phyloP scores from a whole-genome alignment of 2,329 filamentous ascomycete genomes.

The Colletotrichum phormii region DNA sequence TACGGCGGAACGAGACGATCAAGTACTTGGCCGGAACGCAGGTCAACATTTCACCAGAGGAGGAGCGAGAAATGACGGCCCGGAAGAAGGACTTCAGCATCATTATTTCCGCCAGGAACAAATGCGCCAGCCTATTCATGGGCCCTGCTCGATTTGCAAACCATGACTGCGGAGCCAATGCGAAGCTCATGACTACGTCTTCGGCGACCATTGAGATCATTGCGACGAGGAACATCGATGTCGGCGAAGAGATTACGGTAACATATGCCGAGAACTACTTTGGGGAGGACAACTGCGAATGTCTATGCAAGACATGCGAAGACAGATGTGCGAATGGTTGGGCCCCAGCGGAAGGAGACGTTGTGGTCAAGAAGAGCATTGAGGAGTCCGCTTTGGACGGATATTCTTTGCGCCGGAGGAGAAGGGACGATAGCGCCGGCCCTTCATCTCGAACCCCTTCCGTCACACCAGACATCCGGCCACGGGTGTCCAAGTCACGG shows the following conservation, averaged over 20 bases:
- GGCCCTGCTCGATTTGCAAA: slow-evolving; percentile 97
- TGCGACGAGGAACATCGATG: slow-evolving; percentile 81
- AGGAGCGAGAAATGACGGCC: slow-evolving; percentile 83
- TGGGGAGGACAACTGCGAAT: slow-evolving; percentile 94
- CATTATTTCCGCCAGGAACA: slow-evolving; percentile 92
- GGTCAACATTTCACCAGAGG: slow-evolving; percentile 90
- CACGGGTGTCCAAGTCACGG: slow-evolving; percentile 42
- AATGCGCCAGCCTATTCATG: slow-evolving; percentile 90
- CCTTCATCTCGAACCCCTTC: slow-evolving; percentile 68
- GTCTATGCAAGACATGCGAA: slow-evolving; percentile 91
- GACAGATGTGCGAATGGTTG: slow-evolving; percentile 82
- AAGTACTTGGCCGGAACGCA: slow-evolving; percentile 93
- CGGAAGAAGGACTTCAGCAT: slow-evolving; percentile 96
- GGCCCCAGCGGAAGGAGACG: slow-evolving; percentile 66
- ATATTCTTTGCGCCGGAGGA: slow-evolving; percentile 68
- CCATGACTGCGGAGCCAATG: slow-evolving; percentile 95
- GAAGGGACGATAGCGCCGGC: slow-evolving; percentile 62
- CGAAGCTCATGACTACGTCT: slow-evolving; percentile 84
- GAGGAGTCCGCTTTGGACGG: slow-evolving; percentile 62
- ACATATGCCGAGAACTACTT: slow-evolving; percentile 97
- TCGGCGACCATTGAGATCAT: slow-evolving; percentile 92
- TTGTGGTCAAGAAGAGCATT: slow-evolving; percentile 62
- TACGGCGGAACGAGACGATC: slow-evolving; percentile 85
- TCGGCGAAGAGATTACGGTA: slow-evolving; percentile 96
- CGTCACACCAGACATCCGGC: slow-evolving; percentile 42